These are phyloP conservation scores for Nicotiana otophora DNA, from an alignment of 257 asterid species.

Conservation along the genomic window DNA sequence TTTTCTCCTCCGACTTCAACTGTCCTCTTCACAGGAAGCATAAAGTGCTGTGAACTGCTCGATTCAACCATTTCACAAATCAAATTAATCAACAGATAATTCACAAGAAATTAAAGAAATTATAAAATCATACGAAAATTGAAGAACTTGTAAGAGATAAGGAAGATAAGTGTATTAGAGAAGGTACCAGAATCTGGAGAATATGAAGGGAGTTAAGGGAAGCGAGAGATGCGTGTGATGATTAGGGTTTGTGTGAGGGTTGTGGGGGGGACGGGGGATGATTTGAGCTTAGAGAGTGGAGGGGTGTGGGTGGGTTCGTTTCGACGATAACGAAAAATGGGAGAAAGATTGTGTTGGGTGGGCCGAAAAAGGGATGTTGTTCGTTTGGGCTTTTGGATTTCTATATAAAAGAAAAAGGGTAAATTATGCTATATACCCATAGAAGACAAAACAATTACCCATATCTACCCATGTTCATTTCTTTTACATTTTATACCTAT, in stretches of 20 bases:
- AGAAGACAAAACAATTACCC: no score
- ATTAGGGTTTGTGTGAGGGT: slow-evolving; percentile 20
- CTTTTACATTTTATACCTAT: no score
- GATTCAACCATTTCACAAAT: slow-evolving; percentile 18
- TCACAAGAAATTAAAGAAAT: neutral
- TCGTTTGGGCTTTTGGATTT: neutral
- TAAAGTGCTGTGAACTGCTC: slow-evolving; percentile 28
- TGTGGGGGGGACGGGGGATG: neutral
- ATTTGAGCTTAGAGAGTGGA: neutral
- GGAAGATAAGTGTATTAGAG: neutral
- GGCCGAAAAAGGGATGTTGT: neutral
- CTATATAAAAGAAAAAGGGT: no score
- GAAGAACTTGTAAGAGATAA: neutral
- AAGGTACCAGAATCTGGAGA: neutral
- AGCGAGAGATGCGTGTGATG: slow-evolving; percentile 4
- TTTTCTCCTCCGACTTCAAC: slow-evolving; percentile 12
- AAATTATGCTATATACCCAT: no score
- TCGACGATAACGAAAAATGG: neutral
- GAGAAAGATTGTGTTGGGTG: neutral
- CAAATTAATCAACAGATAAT: neutral
- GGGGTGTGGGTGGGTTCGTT: neutral
- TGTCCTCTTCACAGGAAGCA: slow-evolving; percentile 31
- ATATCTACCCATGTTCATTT: no score
- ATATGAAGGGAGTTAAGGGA: slow-evolving; percentile 8
- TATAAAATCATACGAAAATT: neutral